Conservation (phyloP, 257 asterid genomes). For the Cruciata laevipes region DNA sequence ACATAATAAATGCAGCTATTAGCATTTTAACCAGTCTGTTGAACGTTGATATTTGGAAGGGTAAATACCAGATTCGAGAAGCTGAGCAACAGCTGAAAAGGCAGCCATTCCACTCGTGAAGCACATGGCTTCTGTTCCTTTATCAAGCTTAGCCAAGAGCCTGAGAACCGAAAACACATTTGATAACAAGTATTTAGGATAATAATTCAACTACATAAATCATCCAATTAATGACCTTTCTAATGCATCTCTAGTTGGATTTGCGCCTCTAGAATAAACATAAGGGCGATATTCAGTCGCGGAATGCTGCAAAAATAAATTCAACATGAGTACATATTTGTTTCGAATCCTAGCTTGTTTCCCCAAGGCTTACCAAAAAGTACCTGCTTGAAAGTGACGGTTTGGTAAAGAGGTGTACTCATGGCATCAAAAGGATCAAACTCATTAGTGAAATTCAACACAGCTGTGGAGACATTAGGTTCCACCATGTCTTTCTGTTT, state of each 20-base stretch:
- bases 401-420: constrained; percentile 94
- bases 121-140: constrained; percentile 82
- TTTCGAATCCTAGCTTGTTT: not conserved
- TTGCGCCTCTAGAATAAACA: constrained; percentile 93
- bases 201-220: constrained; percentile 11
- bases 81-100: constrained; percentile 80
- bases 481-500: constrained; percentile 24
- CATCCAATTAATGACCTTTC: constrained; percentile 48
- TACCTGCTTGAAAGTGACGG: constrained; percentile 98
- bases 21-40: not conserved
- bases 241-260: constrained; percentile 87
- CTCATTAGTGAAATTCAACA: constrained; percentile 77
- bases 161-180: constrained; percentile 32
- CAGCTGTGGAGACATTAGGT: constrained; percentile 66
- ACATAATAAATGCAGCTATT: not conserved
- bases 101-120: constrained; percentile 99
- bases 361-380: not conserved
- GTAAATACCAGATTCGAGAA: constrained; percentile 54
- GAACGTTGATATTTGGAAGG: not conserved
- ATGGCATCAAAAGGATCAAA: constrained; percentile 82
- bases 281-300: constrained; percentile 69
- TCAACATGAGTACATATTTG: no score
- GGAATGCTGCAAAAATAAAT: constrained; percentile 57
- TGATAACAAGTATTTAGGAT: constrained; percentile 1
- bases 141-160: constrained; percentile 84